These are phyloP conservation scores for Pythium aquatile DNA, from an alignment of 352 stramenopile genomes.

Conservation along the genomic window DNA sequence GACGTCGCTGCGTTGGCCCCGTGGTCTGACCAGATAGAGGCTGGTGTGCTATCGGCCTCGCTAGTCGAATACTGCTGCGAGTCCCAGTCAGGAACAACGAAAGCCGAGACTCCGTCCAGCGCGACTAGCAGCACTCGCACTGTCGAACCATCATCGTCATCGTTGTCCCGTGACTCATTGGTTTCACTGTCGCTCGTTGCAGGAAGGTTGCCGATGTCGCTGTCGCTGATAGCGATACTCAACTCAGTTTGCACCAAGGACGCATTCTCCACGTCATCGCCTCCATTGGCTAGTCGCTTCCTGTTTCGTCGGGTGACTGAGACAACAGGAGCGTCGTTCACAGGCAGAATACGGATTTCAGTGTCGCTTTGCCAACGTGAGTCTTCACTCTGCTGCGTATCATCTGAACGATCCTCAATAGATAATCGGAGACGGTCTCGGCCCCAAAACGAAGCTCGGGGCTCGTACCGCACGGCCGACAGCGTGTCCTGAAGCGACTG, in stretches of 20 bases:
- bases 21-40: not conserved
- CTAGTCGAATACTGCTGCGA: not conserved
- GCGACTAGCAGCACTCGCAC: not conserved
- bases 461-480: conserved; percentile 16
- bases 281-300: not conserved
- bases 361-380: not conserved
- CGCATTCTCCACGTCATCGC: not conserved
- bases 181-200: not conserved
- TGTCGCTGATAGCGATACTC: not conserved
- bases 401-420: not conserved
- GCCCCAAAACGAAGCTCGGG: conserved; percentile 21
- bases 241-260: not conserved
- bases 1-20: not conserved
- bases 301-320: not conserved
- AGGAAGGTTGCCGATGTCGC: not conserved
- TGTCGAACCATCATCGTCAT: not conserved
- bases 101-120: not conserved
- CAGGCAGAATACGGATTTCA: conserved; percentile 12
- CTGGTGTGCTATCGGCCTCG: not conserved
- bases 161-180: not conserved
- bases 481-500: conserved; percentile 7
- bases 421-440: conserved; percentile 10
- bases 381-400: not conserved
- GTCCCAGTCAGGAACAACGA: not conserved
- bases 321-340: conserved; percentile 20